Base-by-base conservation (phyloP, 1,139 yeast genomes). In the Lodderomyces theae region DNA sequence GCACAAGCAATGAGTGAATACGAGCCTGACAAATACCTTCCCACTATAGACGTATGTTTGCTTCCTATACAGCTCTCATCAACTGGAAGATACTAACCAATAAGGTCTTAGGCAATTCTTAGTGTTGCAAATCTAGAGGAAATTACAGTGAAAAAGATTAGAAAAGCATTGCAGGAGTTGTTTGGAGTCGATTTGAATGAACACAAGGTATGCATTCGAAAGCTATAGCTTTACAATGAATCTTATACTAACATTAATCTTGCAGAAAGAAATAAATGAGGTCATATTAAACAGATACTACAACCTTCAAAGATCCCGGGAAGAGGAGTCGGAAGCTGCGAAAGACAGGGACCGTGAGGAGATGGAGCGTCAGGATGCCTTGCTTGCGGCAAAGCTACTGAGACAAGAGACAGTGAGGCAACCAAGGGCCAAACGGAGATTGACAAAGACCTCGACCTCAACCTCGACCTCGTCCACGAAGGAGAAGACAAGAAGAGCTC, bases 61-160 rank as follows among this genome's bases (percentile, higher is more conserved):
- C 30, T 9, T 12, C 3, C 7, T 17, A 31, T 4, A 3, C 13
- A 5, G 16, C 13, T 22, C 13, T 12, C 4, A 16, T 7, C 19
- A 12, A 33, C n/a, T 18, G 17, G 13, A 26, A 26, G 13, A 9
- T 50, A 56, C 66, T 65, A 64, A 66, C 63, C 33, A 19, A 19
- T 19, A 17, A 15, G 11, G n/a, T 8, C 18, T 17, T 37, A 80
- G 84, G 89, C 94, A 1, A 83, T 86, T 15, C 63, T 86, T 29
- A 69, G 82, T 44, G 90, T 80, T n/a, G 80, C 92, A 1, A 83
- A 86, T 51, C 70, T 85, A 30, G 84, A 82, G 47, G 72, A 78
- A 49, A 79, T 86, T 16, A 80, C 90, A 2, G 89, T 86, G 10
- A 85, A 84, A 56, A 74, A 78, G 54, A 79, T 86, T 32, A 68